These are phyloP conservation scores for Ostreobium quekettii DNA, from an alignment of 139 green algal species.

Conservation along the genomic window DNA sequence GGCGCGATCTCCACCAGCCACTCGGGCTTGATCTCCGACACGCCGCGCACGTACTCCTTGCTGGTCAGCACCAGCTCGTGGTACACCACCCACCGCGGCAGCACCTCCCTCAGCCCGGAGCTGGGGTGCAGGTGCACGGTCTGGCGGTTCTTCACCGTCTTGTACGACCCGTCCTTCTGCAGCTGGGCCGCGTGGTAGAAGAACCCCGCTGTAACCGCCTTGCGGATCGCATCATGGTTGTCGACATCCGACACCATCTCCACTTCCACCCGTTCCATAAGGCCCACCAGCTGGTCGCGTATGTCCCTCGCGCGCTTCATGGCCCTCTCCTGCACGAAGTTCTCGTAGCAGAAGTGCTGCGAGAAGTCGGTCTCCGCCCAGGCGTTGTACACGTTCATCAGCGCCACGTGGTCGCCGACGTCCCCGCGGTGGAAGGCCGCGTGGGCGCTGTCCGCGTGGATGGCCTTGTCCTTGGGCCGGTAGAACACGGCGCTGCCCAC, in stretches of 20 bases:
- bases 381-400: constrained; percentile 73
- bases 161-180: constrained; percentile 83
- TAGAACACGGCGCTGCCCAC: constrained; percentile 91
- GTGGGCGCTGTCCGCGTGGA: constrained; percentile 87
- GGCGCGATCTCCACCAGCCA: constrained; percentile 96
- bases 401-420: constrained; percentile 89
- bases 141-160: constrained; percentile 90
- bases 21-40: constrained; percentile 88
- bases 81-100: constrained; percentile 79
- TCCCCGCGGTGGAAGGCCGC: constrained; percentile 52
- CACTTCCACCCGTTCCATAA: constrained; percentile 96
- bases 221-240: constrained; percentile 58
- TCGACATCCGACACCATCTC: constrained; percentile 62
- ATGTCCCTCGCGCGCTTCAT: constrained; percentile 97
- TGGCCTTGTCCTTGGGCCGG: constrained; percentile 88
- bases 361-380: constrained; percentile 88
- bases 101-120: constrained; percentile 60
- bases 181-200: constrained; percentile 92
- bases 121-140: constrained; percentile 89
- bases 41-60: constrained; percentile 94
- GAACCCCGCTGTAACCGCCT: constrained; percentile 68
- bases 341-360: constrained; percentile 92
- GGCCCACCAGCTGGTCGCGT: constrained; percentile 86
- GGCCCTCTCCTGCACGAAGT: constrained; percentile 87
- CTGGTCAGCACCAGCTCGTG: constrained; percentile 94